Conservation (phyloP, 331 rosid species). For the Acacia concinna region DNA sequence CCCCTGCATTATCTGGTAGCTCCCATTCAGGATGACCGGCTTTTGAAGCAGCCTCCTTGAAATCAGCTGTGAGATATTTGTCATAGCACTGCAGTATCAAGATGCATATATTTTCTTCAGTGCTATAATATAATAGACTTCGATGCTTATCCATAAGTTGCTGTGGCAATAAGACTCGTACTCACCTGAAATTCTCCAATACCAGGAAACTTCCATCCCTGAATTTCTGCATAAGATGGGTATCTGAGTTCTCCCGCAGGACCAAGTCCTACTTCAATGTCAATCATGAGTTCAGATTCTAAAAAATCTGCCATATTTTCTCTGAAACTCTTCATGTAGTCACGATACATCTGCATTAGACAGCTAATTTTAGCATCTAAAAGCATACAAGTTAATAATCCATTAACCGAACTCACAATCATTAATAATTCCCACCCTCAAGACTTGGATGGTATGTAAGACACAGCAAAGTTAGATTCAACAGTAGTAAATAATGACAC, state of each 20-base stretch:
- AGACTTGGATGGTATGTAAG: background rate
- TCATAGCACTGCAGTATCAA: conserved; percentile 53
- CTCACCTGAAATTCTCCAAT: conserved; percentile 65
- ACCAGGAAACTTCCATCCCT: conserved; percentile 23
- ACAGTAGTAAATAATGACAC: background rate
- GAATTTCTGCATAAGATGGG: background rate
- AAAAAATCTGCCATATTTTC: conserved; percentile 16
- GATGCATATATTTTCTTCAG: background rate
- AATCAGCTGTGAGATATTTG: conserved; percentile 56
- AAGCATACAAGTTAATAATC: background rate
- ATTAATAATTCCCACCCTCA: background rate
- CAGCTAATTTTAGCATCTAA: background rate
- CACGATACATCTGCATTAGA: conserved; percentile 8
- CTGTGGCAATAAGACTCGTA: background rate
- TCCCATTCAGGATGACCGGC: conserved; percentile 70
- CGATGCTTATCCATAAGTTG: background rate
- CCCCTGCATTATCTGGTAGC: conserved; percentile 61
- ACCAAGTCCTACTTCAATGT: conserved; percentile 21
- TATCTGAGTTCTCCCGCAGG: conserved; percentile 24
- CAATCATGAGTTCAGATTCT: conserved; percentile 15
- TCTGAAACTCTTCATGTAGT: conserved; percentile 16
- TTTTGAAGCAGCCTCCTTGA: conserved; percentile 49
- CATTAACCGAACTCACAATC: background rate
- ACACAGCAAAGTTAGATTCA: background rate
- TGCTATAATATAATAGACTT: background rate